Evolutionary conservation across 805 yeast species (phyloP).

Genomic region (Nakazawaea wickerhamii): DNA sequence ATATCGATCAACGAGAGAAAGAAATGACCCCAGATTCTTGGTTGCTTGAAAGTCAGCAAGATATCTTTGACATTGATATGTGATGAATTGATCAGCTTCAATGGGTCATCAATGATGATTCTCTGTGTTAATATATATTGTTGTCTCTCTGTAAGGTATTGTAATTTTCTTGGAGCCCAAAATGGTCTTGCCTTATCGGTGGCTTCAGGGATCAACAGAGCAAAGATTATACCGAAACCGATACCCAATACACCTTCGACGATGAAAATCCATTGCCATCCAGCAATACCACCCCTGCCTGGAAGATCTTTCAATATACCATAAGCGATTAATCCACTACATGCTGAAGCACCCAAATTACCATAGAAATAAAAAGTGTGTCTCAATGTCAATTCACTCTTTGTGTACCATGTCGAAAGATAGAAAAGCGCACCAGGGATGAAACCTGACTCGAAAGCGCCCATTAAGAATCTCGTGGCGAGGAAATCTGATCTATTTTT

Average conservation of each 20-base stretch:
- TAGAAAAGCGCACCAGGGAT: conserved; percentile 60
- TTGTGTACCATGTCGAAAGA: conserved; percentile 62
- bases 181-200: conserved; percentile 15
- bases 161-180: conserved; percentile 20
- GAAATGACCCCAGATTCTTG: conserved; percentile 8
- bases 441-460: conserved; percentile 60
- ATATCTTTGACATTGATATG: conserved; percentile 7
- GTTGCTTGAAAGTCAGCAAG: neutral
- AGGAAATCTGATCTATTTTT: conserved; percentile 36
- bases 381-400: conserved; percentile 46
- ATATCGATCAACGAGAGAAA: conserved; percentile 1
- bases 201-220: conserved; percentile 28
- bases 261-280: conserved; percentile 66
- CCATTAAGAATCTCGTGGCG: conserved; percentile 46
- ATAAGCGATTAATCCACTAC: conserved; percentile 27
- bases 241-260: conserved; percentile 45
- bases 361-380: conserved; percentile 43
- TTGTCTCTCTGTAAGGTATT: conserved; percentile 18
- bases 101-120: conserved; percentile 18
- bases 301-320: conserved; percentile 44
- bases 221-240: conserved; percentile 24
- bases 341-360: conserved; percentile 40
- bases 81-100: conserved; percentile 24
- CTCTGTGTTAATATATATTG: conserved; percentile 12
- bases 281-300: conserved; percentile 22